phyloP scores from a whole-genome alignment of 1,284 basidiomycete species.

The Fistulinella staudtii region DNA sequence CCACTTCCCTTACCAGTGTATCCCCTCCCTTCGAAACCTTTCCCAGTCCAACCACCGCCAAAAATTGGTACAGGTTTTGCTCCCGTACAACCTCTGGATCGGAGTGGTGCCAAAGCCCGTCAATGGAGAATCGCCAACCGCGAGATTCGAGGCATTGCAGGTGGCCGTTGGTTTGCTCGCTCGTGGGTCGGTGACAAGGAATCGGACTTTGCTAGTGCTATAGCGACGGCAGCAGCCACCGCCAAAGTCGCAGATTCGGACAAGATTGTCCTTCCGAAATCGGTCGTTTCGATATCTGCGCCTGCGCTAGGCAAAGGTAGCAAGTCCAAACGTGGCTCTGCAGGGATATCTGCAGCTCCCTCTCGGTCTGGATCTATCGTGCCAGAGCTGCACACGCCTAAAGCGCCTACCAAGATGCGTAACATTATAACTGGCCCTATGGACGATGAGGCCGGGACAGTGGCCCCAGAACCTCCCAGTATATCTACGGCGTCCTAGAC shows the following conservation, averaged over 20 bases:
- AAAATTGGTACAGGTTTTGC: constrained; percentile 73
- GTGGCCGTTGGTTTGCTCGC: constrained; percentile 71
- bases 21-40: constrained; percentile 72
- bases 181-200: constrained; percentile 79
- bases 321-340: constrained; percentile 38
- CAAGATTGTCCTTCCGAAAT: constrained; percentile 30
- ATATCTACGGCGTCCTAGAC: constrained; percentile 21
- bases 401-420: constrained; percentile 57
- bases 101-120: constrained; percentile 53
- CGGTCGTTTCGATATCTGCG: constrained; percentile 38
- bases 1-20: constrained; percentile 69
- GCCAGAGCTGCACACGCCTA: constrained; percentile 40
- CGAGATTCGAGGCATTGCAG: constrained; percentile 74
- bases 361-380: constrained; percentile 51
- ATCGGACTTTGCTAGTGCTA: constrained; percentile 48
- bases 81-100: constrained; percentile 60
- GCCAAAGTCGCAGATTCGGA: constrained; percentile 32
- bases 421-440: constrained; percentile 44
- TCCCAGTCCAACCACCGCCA: constrained; percentile 69
- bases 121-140: constrained; percentile 69
- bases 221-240: constrained; percentile 26
- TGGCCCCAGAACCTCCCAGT: constrained; percentile 16
- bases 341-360: constrained; percentile 44
- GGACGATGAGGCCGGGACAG: constrained; percentile 39
- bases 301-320: constrained; percentile 37